A percentile compares a stretch with the other conserved stretches of the same genome.
Conservation (phyloP, 805 yeast genomes). For the Myxozyma mucilagina region DNA sequence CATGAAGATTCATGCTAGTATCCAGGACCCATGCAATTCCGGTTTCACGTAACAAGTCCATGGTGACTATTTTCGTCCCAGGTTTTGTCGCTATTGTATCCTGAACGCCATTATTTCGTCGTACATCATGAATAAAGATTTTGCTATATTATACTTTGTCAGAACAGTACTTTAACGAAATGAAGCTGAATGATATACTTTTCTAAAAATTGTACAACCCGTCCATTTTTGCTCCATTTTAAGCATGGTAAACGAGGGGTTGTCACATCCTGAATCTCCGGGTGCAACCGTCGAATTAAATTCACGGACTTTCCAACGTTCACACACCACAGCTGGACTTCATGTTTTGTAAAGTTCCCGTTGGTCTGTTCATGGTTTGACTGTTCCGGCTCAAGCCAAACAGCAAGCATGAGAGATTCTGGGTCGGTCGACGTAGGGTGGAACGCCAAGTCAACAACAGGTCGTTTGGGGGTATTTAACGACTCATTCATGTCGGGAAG, state of each 20-base stretch:
- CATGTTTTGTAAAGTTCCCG: background rate
- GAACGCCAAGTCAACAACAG: slow-evolving; percentile 21
- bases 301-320: slow-evolving; percentile 23
- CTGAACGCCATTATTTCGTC: slow-evolving; percentile 27
- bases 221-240: slow-evolving; percentile 30
- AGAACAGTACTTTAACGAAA: background rate
- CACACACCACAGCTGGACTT: slow-evolving; percentile 29
- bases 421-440: slow-evolving; percentile 30
- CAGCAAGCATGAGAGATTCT: slow-evolving; percentile 26
- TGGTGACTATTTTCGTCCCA: slow-evolving; percentile 11
- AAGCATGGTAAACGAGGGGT: slow-evolving; percentile 5
- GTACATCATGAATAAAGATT: slow-evolving; percentile 24
- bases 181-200: background rate
- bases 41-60: slow-evolving; percentile 26
- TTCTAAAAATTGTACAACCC: slow-evolving; percentile 19
- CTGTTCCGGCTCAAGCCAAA: slow-evolving; percentile 1
- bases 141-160: slow-evolving; percentile 5
- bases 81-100: slow-evolving; percentile 12
- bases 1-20: slow-evolving; percentile 15
- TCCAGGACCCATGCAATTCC: slow-evolving; percentile 31
- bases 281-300: slow-evolving; percentile 22
- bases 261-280: background rate
- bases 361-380: background rate
- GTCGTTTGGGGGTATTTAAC: background rate
- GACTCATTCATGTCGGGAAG: slow-evolving; percentile 1